Percentiles rank a stretch among this genome's conserved stretches.
Conservation (phyloP, 768 basidiomycete species). For the Nevesoporus exiguus region DNA sequence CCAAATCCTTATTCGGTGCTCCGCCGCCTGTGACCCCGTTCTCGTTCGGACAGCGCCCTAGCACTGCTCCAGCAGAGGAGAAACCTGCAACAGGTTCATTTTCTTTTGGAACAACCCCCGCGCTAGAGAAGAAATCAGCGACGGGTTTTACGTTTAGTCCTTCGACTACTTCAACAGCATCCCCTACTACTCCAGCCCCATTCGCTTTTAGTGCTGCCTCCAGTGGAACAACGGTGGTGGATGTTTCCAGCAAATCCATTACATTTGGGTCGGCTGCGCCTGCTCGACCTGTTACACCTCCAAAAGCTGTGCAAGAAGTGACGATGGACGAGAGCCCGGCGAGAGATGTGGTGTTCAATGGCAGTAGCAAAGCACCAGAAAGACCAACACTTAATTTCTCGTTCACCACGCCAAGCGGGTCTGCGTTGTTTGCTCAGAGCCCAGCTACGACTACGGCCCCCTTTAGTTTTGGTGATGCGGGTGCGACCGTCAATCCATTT, state of each 20-base stretch:
- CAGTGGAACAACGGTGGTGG: conserved; percentile 34
- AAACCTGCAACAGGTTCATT: conserved; percentile 22
- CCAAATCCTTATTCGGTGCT: conserved; percentile 43
- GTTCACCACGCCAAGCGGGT: conserved; percentile 40
- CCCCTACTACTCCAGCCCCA: conserved; percentile 28
- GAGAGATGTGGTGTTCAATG: conserved; percentile 52
- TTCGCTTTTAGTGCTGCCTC: conserved; percentile 51
- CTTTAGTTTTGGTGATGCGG: conserved; percentile 34
- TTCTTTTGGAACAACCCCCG: conserved; percentile 33
- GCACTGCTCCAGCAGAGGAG: conserved; percentile 21
- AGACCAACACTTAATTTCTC: conserved; percentile 47
- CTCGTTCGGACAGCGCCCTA: conserved; percentile 39
- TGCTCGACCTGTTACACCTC: conserved; percentile 60
- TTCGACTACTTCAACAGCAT: conserved; percentile 33
- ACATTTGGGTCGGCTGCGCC: conserved; percentile 44
- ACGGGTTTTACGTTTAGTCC: conserved; percentile 44
- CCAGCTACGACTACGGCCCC: conserved; percentile 31
- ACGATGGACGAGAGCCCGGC: conserved; percentile 83
- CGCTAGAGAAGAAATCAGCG: conserved; percentile 35
- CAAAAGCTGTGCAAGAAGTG: conserved; percentile 62
- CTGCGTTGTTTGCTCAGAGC: conserved; percentile 35
- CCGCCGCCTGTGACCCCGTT: conserved; percentile 34
- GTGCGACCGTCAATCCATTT: conserved; percentile 44
- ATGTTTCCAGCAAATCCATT: conserved; percentile 51
- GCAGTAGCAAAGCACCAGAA: conserved; percentile 33